These are phyloP conservation scores for Dendryphion nanum DNA, from an alignment of 2,329 filamentous ascomycete species.

Conservation along the genomic window DNA sequence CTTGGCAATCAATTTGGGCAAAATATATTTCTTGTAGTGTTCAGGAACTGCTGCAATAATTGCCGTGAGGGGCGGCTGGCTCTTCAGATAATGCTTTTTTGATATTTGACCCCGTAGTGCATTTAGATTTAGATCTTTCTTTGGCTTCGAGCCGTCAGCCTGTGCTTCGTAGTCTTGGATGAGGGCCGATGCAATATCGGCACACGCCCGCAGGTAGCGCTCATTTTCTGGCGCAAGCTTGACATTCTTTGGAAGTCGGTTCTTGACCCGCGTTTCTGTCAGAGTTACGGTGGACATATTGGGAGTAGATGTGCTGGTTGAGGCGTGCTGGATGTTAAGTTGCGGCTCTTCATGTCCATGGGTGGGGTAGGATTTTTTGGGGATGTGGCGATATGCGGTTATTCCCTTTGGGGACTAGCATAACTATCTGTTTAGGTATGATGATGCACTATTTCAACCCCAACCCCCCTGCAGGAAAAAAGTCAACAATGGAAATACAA, in stretches of 20 bases:
- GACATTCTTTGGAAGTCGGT: conserved; percentile 64
- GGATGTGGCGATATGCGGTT: not conserved
- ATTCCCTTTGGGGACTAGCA: not conserved
- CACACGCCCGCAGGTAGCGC: conserved; percentile 88
- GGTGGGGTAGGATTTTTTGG: conserved; percentile 18
- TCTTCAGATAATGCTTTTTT: conserved; percentile 87
- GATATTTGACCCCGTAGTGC: conserved; percentile 79
- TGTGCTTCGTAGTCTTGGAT: conserved; percentile 91
- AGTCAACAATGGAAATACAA: no score
- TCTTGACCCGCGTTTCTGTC: conserved; percentile 49
- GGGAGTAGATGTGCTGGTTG: conserved; percentile 3
- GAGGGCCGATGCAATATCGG: conserved; percentile 88
- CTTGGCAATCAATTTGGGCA: conserved; percentile 94
- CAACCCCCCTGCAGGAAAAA: no score
- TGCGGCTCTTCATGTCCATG: conserved; percentile 23
- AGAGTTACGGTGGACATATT: conserved; percentile 64
- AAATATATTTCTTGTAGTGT: conserved; percentile 98
- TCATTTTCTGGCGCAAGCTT: conserved; percentile 91
- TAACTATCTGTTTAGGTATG: no score
- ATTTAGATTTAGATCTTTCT: conserved; percentile 92
- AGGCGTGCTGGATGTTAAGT: conserved; percentile 18
- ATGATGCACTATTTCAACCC: no score
- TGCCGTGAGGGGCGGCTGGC: conserved; percentile 86
- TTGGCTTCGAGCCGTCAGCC: conserved; percentile 68
- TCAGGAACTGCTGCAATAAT: conserved; percentile 99